Base-by-base conservation (phyloP, 2,329 filamentous ascomycete species). In the Aureobasidium sp. region DNA sequence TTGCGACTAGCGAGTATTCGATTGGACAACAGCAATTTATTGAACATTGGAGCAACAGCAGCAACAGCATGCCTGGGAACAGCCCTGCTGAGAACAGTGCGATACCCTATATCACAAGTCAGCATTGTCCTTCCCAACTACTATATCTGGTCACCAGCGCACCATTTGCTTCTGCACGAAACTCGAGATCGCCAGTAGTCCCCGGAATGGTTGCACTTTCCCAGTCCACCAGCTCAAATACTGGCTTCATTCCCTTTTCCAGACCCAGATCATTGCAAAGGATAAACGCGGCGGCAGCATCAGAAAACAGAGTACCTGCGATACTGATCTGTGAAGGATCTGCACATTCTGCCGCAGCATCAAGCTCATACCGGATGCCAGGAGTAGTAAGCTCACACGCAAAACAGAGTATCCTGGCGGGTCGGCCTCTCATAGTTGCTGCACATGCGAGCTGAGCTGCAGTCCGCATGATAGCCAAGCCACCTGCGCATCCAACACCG, bases 371-470 rank as follows among this genome's bases (percentile, higher is more conserved):
- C 45, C 86, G 78, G 6, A 86, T 82, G 68, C 88, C 74, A 1
- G 81, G 66, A 39, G 71, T 77, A 49, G 74, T 76, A 0, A 78
- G 65, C 69, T 88, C 86, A 62, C 87, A 80, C 2, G 87, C 84
- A 36, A 89, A 75, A 3, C 87, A 85, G 42, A 90, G 72, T 5
- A 90, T 77, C 34, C 86, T 79, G 2, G 87, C 87, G 2, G 83
- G 82, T 64, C 79, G 79, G 1, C 82, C 76, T 55, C 84, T 77
- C 64, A 83, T 82, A 15, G 80, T 79, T 63, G 85, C 82, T 1
- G 86, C 86, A 14, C 87, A 74, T 2, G 86, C 87, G 22, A 90
- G 75, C 67, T 87, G 87, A 1, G 86, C 85, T 0, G 84, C 87
- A n/a, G 64, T 61, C 1, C 71, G 66, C 45, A 67, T 36, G 7